Evolutionary conservation across 768 basidiomycete species (phyloP).

Genomic region (Xerocomus potaroensis): DNA sequence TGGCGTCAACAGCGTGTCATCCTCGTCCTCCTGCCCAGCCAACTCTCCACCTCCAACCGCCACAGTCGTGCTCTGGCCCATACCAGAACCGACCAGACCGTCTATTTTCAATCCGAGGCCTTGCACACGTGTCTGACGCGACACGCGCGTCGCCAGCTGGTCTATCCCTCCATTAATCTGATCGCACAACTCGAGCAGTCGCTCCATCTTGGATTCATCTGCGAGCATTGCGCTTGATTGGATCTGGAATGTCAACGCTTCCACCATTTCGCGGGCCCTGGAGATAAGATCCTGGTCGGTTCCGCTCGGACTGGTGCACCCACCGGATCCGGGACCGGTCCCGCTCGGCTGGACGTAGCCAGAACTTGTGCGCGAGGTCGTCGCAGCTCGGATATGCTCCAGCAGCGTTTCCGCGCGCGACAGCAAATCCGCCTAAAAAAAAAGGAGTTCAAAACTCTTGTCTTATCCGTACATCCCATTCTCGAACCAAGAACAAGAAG

Average conservation of each 20-base stretch:
- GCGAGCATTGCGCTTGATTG: slow-evolving; percentile 39
- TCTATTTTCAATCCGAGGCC: slow-evolving; percentile 44
- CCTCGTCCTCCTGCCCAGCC: slow-evolving; percentile 19
- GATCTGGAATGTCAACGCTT: slow-evolving; percentile 49
- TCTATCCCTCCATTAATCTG: slow-evolving; percentile 55
- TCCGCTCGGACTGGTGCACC: too few species aligned
- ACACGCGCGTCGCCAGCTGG: slow-evolving; percentile 36
- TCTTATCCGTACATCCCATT: too few species aligned
- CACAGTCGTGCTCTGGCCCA: slow-evolving; percentile 1
- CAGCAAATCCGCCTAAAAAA: slow-evolving; percentile 6
- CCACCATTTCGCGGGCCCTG: slow-evolving; percentile 49
- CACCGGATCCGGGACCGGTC: not conserved
- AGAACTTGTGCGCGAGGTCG: not conserved
- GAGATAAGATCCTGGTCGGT: slow-evolving; percentile 38
- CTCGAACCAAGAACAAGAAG: not conserved
- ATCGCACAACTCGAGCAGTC: slow-evolving; percentile 71
- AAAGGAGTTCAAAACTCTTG: not conserved
- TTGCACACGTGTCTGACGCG: slow-evolving; percentile 39
- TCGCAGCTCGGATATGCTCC: slow-evolving; percentile 33
- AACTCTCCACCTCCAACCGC: slow-evolving; percentile 1
- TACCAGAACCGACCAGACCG: slow-evolving; percentile 23
- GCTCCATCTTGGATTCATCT: slow-evolving; percentile 59
- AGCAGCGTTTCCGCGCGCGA: slow-evolving; percentile 41
- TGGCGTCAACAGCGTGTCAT: slow-evolving; percentile 48
- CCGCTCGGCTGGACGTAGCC: too few species aligned